Conservation (phyloP, 352 stramenopile species). For the Blastocystis sp. region DNA sequence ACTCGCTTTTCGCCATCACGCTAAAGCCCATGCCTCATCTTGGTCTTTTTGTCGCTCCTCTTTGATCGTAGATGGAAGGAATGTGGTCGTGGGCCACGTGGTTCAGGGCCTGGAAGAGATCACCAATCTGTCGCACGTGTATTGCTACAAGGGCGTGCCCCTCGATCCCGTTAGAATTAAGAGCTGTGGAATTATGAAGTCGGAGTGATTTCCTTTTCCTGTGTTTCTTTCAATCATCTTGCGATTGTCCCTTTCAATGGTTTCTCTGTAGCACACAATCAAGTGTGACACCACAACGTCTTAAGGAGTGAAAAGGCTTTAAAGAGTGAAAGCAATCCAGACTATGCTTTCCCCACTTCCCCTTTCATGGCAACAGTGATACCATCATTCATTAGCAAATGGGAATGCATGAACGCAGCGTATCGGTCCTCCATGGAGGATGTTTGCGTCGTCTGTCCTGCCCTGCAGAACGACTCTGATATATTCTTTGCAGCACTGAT, state of each 20-base stretch:
- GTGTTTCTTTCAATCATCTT: slow-evolving; percentile 51
- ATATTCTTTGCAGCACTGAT: slow-evolving; percentile 43
- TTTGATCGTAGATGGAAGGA: slow-evolving; percentile 62
- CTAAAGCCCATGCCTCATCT: slow-evolving; percentile 62
- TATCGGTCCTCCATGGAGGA: slow-evolving; percentile 67
- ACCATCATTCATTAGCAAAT: slow-evolving; percentile 32
- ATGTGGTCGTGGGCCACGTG: slow-evolving; percentile 67
- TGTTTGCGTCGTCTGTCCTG: slow-evolving; percentile 11
- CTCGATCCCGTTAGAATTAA: slow-evolving; percentile 63
- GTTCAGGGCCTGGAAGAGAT: slow-evolving; percentile 45
- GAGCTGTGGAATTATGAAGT: slow-evolving; percentile 47
- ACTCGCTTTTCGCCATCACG: slow-evolving; percentile 61
- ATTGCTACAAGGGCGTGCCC: slow-evolving; percentile 61
- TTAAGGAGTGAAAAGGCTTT: too few species aligned
- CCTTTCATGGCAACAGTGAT: background rate
- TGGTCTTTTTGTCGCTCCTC: background rate
- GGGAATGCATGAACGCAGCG: slow-evolving; percentile 62
- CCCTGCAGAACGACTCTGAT: slow-evolving; percentile 26
- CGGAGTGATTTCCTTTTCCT: slow-evolving; percentile 10
- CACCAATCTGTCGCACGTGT: slow-evolving; percentile 34
- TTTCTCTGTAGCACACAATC: too few species aligned
- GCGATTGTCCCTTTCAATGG: background rate
- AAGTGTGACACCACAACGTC: too few species aligned
- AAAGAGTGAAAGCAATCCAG: background rate
- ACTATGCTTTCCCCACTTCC: background rate